Evolutionary conservation across 73 alveolate genomes (phyloP).

Genomic region (Tetrahymena elliotti): DNA sequence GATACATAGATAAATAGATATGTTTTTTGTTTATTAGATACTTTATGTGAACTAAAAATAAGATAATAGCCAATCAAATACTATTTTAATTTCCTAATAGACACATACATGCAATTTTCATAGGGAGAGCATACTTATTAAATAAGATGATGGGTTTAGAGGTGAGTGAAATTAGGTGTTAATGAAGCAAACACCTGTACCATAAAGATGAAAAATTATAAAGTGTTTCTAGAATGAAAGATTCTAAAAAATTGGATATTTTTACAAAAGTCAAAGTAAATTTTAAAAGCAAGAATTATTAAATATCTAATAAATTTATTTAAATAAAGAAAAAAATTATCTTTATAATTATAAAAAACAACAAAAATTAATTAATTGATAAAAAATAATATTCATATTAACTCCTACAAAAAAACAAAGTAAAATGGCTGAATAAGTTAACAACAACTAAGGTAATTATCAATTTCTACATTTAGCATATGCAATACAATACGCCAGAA

Average conservation of each 20-base stretch:
- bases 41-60: neutral
- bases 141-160: neutral
- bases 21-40: neutral
- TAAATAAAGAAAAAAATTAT: neutral
- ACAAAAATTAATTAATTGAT: neutral
- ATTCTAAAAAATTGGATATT: neutral
- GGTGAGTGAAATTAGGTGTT: neutral
- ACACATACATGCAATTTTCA: neutral
- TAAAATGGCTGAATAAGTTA: neutral
- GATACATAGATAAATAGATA: neutral
- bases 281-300: neutral
- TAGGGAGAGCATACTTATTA: neutral
- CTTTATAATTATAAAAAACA: neutral
- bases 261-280: neutral
- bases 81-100: neutral
- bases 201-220: neutral
- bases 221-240: neutral
- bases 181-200: neutral
- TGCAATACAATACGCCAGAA: neutral
- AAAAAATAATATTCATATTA: neutral
- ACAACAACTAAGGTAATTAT: neutral
- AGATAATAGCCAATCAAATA: neutral
- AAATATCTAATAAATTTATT: neutral
- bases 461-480: neutral
- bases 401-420: neutral